Percentiles rank a stretch among this genome's conserved stretches.
Conservation (phyloP, 176 grass and related monocot species). For the Aechmea fasciata region DNA sequence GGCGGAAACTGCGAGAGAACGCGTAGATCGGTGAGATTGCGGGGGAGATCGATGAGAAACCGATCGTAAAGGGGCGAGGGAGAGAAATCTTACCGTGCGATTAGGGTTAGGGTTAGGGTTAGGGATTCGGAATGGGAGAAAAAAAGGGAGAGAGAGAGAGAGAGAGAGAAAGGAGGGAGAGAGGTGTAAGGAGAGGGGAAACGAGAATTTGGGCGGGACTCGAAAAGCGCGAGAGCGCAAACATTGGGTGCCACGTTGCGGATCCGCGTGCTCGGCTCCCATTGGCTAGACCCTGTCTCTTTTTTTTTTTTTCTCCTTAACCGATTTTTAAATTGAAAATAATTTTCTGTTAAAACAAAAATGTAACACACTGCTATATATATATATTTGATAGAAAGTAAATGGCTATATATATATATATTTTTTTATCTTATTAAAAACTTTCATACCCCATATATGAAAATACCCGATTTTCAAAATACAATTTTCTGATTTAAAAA, state of each 20-base stretch:
- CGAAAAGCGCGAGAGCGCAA: background rate
- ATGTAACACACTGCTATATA: too few relatives aligned
- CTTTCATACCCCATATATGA: too few relatives aligned
- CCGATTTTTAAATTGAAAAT: background rate
- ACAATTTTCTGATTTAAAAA: too few relatives aligned
- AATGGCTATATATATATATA: too few relatives aligned
- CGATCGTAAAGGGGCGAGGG: background rate
- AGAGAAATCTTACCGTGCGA: background rate
- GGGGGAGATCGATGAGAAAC: background rate
- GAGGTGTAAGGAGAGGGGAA: background rate
- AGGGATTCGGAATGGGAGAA: background rate
- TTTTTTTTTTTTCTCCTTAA: background rate
- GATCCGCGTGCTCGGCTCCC: slow-evolving; percentile 18
- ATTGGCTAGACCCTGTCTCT: slow-evolving; percentile 16
- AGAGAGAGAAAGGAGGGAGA: background rate
- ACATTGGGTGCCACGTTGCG: slow-evolving; percentile 15
- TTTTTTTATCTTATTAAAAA: too few relatives aligned
- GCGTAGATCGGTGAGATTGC: background rate
- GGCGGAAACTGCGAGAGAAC: background rate
- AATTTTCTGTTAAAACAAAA: background rate
- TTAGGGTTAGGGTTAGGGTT: background rate
- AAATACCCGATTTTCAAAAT: too few relatives aligned
- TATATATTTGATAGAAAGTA: too few relatives aligned
- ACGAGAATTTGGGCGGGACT: slow-evolving; percentile 21
- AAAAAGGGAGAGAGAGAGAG: background rate